Evolutionary conservation across 1,284 basidiomycete species (phyloP).

Genomic region (Vanrija sp.): DNA sequence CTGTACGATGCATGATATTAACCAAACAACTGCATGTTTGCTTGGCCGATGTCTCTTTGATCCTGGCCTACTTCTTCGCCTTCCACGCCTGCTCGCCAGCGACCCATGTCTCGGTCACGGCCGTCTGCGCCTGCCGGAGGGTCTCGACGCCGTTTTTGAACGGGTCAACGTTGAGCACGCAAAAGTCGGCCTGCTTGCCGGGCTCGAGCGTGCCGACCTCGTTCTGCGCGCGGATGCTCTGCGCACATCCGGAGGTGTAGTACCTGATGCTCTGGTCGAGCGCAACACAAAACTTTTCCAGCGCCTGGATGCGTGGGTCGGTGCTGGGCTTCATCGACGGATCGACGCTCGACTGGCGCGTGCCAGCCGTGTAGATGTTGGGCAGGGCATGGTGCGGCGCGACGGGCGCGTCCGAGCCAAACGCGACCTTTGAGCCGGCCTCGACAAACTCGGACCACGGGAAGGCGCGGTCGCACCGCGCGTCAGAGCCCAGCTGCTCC

Average conservation of each 20-base stretch:
- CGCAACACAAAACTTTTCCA: conserved; percentile 6
- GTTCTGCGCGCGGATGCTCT: conserved; percentile 20
- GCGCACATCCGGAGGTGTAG: conserved; percentile 25
- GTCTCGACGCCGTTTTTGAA: conserved; percentile 24
- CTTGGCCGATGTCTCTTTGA: no score
- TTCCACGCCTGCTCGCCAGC: conserved; percentile 17
- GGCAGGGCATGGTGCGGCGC: conserved; percentile 29
- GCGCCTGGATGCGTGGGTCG: conserved; percentile 11
- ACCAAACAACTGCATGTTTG: no score
- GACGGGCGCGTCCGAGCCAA: conserved; percentile 33
- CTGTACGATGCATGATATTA: no score
- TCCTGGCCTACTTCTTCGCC: background rate
- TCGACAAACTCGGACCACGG: conserved; percentile 31
- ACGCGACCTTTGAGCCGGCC: conserved; percentile 22
- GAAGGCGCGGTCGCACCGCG: conserved; percentile 29
- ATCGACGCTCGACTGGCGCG: conserved; percentile 23
- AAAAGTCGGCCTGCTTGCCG: conserved; percentile 31
- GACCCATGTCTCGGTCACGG: conserved; percentile 27
- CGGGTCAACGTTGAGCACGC: conserved; percentile 28
- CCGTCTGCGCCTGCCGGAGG: conserved; percentile 26
- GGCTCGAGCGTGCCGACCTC: conserved; percentile 19
- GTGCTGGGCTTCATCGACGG: conserved; percentile 12
- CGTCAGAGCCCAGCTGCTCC: conserved; percentile 22
- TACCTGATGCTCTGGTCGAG: conserved; percentile 19
- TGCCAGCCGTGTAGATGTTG: conserved; percentile 33